phyloP scores from a whole-genome alignment of 441 rosid genomes.

The Monsonia emarginata region DNA sequence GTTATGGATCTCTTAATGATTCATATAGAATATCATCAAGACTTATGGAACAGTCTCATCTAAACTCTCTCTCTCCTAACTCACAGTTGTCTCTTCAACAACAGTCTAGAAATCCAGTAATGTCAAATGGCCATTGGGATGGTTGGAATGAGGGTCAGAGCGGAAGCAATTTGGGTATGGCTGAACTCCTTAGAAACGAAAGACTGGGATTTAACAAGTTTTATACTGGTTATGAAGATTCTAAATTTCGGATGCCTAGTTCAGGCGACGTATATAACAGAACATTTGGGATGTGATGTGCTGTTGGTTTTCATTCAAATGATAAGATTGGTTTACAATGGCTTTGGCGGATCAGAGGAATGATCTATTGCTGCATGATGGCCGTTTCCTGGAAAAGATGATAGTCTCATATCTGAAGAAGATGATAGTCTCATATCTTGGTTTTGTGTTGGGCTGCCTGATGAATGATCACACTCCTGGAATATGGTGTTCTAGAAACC shows the following conservation, averaged over 20 bases:
- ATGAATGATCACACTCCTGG: constrained; percentile 29
- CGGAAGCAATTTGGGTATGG: constrained; percentile 45
- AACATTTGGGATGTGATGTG: constrained; percentile 77
- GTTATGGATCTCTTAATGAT: constrained; percentile 40
- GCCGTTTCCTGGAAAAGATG: constrained; percentile 9
- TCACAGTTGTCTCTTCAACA: constrained; percentile 50
- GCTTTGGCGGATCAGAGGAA: constrained; percentile 16
- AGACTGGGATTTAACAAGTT: constrained; percentile 56
- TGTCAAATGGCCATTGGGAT: constrained; percentile 77
- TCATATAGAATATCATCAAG: constrained; percentile 59
- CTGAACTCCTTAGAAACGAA: constrained; percentile 66
- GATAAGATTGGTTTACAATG: constrained; percentile 21
- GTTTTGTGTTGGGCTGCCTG: constrained; percentile 28
- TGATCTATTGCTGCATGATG: neutral
- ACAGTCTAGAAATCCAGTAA: constrained; percentile 37
- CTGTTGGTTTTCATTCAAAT: constrained; percentile 18
- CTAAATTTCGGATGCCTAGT: constrained; percentile 56
- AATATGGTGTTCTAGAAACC: constrained; percentile 26
- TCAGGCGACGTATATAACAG: constrained; percentile 65
- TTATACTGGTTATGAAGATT: constrained; percentile 57
- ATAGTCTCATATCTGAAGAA: constrained; percentile 19
- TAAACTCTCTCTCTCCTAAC: constrained; percentile 38
- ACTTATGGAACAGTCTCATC: constrained; percentile 54
- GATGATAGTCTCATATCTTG: constrained; percentile 21
- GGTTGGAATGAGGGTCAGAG: constrained; percentile 63